Evolutionary conservation across 768 basidiomycete species (phyloP).

Genomic region (Dentipellis sp.): DNA sequence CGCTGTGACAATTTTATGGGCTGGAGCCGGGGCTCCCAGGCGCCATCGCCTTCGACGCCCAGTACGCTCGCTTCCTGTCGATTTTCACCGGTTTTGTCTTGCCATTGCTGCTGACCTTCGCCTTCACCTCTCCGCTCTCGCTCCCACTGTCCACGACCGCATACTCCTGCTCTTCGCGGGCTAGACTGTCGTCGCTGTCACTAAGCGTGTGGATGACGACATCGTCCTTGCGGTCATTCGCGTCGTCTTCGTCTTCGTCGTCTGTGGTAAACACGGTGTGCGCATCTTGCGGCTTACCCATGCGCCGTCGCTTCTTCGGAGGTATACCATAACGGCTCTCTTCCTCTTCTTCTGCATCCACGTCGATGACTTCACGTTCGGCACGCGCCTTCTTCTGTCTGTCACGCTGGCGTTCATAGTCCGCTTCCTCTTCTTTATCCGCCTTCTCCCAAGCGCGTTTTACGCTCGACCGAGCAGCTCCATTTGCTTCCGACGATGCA

Average conservation of each 20-base stretch:
- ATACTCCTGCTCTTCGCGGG: constrained; percentile 22
- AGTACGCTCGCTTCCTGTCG: constrained; percentile 40
- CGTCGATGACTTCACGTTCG: constrained; percentile 8
- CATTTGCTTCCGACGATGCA: constrained; percentile 1
- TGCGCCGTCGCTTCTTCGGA: constrained; percentile 37
- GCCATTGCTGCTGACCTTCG: constrained; percentile 16
- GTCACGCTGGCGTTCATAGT: constrained; percentile 14
- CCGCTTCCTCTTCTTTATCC: constrained; percentile 24
- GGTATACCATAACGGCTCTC: constrained; percentile 38
- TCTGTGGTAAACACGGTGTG: constrained; percentile 44
- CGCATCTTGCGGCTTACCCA: constrained; percentile 27
- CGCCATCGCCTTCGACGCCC: constrained; percentile 41
- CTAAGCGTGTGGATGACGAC: constrained; percentile 6
- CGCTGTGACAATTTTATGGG: background rate
- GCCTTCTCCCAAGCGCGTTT: constrained; percentile 31
- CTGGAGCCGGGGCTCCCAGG: background rate
- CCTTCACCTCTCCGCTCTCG: constrained; percentile 4
- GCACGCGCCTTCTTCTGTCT: constrained; percentile 2
- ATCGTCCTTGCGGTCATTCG: background rate
- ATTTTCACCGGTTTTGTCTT: constrained; percentile 17
- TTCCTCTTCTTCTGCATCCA: constrained; percentile 36
- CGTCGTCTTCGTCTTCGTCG: constrained; percentile 33
- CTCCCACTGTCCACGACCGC: constrained; percentile 6
- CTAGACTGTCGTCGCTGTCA: constrained; percentile 19
- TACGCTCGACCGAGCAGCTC: constrained; percentile 18